A percentile compares a stretch with the other conserved stretches of the same genome.
These are phyloP conservation scores for Ocimum tenuiflorum DNA, from an alignment of 257 asterid genomes.

Conservation along the genomic window DNA sequence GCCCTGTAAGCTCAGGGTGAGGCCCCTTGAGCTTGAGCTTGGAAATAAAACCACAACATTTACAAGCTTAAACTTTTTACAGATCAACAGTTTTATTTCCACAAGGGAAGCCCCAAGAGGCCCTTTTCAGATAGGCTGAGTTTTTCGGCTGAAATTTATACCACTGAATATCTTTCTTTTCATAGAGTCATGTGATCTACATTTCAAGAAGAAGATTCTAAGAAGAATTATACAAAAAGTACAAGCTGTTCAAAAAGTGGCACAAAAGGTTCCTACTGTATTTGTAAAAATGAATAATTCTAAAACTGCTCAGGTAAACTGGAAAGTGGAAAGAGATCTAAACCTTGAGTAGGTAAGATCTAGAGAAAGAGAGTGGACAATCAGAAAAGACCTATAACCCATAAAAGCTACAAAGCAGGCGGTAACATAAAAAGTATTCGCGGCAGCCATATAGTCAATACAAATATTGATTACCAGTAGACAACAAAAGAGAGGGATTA, in stretches of 20 bases:
- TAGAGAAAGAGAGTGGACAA: not conserved
- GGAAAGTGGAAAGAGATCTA: not conserved
- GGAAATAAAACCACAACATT: too few species aligned
- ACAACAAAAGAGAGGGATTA: constrained; percentile 22
- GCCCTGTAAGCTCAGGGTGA: not conserved
- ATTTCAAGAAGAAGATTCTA: too few species aligned
- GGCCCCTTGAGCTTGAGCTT: too few species aligned
- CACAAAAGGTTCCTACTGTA: not conserved
- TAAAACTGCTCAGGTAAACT: not conserved
- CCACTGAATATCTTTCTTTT: not conserved
- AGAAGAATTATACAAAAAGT: too few species aligned
- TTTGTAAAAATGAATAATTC: not conserved
- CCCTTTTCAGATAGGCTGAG: not conserved
- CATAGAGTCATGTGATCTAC: not conserved
- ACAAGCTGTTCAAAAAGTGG: too few species aligned
- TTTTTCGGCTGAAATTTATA: not conserved
- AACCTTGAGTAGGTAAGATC: not conserved
- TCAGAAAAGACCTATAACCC: not conserved
- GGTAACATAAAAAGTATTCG: not conserved
- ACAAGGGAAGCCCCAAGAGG: not conserved
- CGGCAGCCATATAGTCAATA: not conserved
- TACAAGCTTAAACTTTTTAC: too few species aligned
- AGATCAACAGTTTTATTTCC: not conserved
- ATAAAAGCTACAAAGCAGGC: not conserved
- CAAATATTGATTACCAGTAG: constrained; percentile 9